Conservation (phyloP, 2,329 filamentous ascomycete species). For the Xylaria sp. region DNA sequence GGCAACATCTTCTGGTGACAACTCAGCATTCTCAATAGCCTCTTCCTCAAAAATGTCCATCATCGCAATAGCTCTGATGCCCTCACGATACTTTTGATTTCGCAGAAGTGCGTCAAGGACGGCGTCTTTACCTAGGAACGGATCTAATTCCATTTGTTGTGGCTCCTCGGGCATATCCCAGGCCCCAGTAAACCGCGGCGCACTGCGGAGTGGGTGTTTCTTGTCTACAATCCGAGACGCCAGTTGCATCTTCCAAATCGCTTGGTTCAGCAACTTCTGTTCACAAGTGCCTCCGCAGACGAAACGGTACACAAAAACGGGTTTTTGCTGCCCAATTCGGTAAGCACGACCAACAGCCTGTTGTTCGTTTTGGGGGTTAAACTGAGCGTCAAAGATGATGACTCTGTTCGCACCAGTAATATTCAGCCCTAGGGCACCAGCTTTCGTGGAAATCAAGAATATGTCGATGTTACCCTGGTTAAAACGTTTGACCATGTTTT, state of each 20-base stretch:
- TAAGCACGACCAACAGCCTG: conserved; percentile 88
- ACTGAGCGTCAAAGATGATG: conserved; percentile 82
- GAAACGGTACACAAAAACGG: conserved; percentile 85
- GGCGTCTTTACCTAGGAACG: conserved; percentile 65
- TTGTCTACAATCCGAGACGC: conserved; percentile 82
- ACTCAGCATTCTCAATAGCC: conserved; percentile 58
- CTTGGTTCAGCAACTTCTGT: conserved; percentile 71
- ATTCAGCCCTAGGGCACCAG: conserved; percentile 84
- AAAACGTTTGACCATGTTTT: conserved; percentile 70
- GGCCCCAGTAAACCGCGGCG: conserved; percentile 61
- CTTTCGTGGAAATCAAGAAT: conserved; percentile 81
- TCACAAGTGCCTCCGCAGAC: conserved; percentile 81
- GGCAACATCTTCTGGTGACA: conserved; percentile 66
- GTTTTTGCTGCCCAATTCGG: conserved; percentile 80
- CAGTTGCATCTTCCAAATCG: conserved; percentile 83
- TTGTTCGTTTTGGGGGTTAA: conserved; percentile 80
- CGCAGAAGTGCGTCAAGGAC: conserved; percentile 59
- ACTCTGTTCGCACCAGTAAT: conserved; percentile 84
- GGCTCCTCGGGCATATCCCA: conserved; percentile 63
- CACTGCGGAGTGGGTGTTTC: conserved; percentile 73
- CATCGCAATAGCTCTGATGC: conserved; percentile 63
- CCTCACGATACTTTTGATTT: conserved; percentile 37
- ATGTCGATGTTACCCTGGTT: conserved; percentile 63
- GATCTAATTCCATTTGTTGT: conserved; percentile 54
- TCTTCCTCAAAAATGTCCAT: conserved; percentile 77